Conservation (phyloP, 2,329 filamentous ascomycete species). For the Coleophoma eucalyptorum region DNA sequence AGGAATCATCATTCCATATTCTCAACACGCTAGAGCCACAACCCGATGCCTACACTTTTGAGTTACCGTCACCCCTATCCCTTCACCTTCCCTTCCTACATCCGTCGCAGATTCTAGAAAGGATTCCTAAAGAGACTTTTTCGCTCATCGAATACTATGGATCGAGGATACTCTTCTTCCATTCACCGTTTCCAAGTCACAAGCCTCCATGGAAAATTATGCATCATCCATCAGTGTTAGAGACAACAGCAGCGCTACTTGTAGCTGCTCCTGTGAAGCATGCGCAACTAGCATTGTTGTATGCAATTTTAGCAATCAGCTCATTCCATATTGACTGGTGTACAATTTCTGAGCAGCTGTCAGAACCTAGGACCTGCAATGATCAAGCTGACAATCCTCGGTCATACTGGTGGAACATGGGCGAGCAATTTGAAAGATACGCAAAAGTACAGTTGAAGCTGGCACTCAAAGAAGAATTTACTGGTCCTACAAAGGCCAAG, state of each 20-base stretch:
- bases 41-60: neutral
- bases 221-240: constrained; percentile 26
- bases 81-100: neutral
- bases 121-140: neutral
- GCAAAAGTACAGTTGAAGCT: constrained; percentile 28
- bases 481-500: constrained; percentile 22
- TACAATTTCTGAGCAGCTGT: constrained; percentile 9
- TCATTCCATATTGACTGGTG: constrained; percentile 19
- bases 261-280: constrained; percentile 25
- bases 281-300: constrained; percentile 28
- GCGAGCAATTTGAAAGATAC: constrained; percentile 21
- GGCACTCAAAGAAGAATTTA: neutral
- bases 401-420: constrained; percentile 21
- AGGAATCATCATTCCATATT: neutral
- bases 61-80: neutral
- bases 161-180: neutral
- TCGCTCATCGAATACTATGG: neutral
- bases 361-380: neutral
- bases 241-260: constrained; percentile 27
- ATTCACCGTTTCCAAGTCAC: constrained; percentile 7
- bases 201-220: constrained; percentile 31
- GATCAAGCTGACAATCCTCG: neutral
- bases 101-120: neutral
- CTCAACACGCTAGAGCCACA: neutral
- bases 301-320: constrained; percentile 16